Percentiles rank a stretch among this genome's conserved stretches.
phyloP scores from a whole-genome alignment of 1,139 yeast genomes.

The Pichia cactophila region DNA sequence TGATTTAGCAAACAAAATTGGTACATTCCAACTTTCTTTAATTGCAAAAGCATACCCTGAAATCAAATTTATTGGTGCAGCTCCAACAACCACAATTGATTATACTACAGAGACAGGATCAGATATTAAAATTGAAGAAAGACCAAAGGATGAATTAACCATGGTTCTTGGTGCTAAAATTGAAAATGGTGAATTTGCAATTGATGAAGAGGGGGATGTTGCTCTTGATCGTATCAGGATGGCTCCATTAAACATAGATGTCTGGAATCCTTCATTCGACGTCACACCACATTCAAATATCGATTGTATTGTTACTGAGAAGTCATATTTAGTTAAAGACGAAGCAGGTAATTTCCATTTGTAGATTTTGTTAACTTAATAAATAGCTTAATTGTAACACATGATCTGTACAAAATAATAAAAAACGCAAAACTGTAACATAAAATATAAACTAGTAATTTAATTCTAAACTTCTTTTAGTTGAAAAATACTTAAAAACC shows the following conservation, averaged over 20 bases:
- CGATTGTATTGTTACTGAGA: slow-evolving; percentile 85
- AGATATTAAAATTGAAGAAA: slow-evolving; percentile 75
- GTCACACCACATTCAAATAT: slow-evolving; percentile 79
- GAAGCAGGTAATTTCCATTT: slow-evolving; percentile 40
- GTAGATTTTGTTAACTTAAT: slow-evolving; percentile 6
- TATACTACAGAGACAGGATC: slow-evolving; percentile 57
- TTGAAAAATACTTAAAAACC: slow-evolving; percentile 7
- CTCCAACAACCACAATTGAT: slow-evolving; percentile 90
- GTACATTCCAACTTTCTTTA: slow-evolving; percentile 85
- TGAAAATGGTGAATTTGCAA: slow-evolving; percentile 21
- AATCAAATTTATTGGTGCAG: slow-evolving; percentile 85
- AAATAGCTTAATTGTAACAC: not conserved
- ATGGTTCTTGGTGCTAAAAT: slow-evolving; percentile 63
- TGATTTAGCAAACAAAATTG: slow-evolving; percentile 94
- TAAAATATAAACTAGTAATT: not conserved
- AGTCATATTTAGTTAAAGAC: slow-evolving; percentile 45
- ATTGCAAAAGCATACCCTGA: slow-evolving; percentile 44
- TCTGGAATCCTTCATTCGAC: slow-evolving; percentile 97
- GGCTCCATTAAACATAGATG: slow-evolving; percentile 78
- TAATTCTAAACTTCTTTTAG: not conserved
- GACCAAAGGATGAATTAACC: slow-evolving; percentile 75
- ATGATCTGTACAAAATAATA: not conserved
- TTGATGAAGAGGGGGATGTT: slow-evolving; percentile 17
- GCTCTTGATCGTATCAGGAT: slow-evolving; percentile 52
- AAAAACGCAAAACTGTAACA: slow-evolving; percentile 1